Evolutionary conservation across 257 asterid species (phyloP).

Genomic region (Solanum piurae): DNA sequence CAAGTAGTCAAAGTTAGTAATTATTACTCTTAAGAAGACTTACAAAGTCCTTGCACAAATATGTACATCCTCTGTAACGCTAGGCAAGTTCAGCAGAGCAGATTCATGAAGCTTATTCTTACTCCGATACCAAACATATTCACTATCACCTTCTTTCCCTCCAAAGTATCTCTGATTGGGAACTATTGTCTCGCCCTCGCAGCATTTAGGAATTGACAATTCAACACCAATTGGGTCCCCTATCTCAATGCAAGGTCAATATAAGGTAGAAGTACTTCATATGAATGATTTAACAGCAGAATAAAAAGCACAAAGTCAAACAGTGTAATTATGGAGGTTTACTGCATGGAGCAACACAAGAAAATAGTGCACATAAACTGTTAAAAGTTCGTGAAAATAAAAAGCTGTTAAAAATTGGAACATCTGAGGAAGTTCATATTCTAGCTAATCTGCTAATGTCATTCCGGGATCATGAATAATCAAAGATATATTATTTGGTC

Average conservation of each 20-base stretch:
- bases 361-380: background rate
- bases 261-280: constrained; percentile 38
- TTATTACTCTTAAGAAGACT: constrained; percentile 17
- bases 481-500: background rate
- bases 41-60: constrained; percentile 48
- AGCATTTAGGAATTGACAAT: constrained; percentile 66
- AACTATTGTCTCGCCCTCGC: constrained; percentile 72
- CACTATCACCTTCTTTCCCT: constrained; percentile 81
- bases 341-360: background rate
- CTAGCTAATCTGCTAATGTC: background rate
- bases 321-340: background rate
- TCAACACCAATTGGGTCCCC: constrained; percentile 79
- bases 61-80: constrained; percentile 35
- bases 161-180: constrained; percentile 71
- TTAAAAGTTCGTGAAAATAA: background rate
- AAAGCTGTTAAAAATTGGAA: background rate
- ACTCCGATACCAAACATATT: constrained; percentile 75
- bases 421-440: background rate
- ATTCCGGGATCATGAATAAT: background rate
- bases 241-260: constrained; percentile 16
- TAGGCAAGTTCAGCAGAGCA: constrained; percentile 42
- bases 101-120: constrained; percentile 53
- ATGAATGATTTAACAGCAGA: background rate
- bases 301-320: background rate
- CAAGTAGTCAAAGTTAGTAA: background rate